These are phyloP conservation scores for Trichosporon ovoides DNA, from an alignment of 1,284 basidiomycete species.

Conservation along the genomic window DNA sequence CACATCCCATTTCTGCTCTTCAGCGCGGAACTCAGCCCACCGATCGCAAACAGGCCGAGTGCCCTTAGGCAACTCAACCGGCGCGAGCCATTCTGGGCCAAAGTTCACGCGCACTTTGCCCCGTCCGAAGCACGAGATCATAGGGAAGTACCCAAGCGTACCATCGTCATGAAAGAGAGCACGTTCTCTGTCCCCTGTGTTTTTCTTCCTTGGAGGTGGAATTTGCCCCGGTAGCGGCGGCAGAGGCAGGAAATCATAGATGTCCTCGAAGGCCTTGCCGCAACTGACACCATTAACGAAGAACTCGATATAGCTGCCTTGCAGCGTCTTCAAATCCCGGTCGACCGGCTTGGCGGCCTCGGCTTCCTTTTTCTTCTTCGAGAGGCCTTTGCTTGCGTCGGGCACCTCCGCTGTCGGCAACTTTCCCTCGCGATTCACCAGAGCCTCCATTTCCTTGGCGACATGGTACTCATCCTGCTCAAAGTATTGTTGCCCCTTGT, in stretches of 20 bases:
- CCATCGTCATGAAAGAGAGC: conserved; percentile 71
- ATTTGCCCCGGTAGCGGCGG: conserved; percentile 47
- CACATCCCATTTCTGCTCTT: conserved; percentile 40
- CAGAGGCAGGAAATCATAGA: conserved; percentile 90
- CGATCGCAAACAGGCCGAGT: conserved; percentile 37
- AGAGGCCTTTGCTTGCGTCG: conserved; percentile 48
- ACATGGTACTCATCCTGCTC: conserved; percentile 86
- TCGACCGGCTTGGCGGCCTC: conserved; percentile 5
- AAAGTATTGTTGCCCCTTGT: conserved; percentile 94
- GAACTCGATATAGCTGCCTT: conserved; percentile 74
- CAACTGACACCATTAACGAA: conserved; percentile 88
- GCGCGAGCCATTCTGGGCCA: conserved; percentile 77
- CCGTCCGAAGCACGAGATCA: conserved; percentile 87
- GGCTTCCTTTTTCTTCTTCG: conserved; percentile 24
- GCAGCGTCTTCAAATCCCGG: conserved; percentile 59
- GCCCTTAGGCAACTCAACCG: conserved; percentile 35
- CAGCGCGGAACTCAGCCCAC: conserved; percentile 39
- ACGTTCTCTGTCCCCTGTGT: conserved; percentile 38
- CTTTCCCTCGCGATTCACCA: conserved; percentile 61
- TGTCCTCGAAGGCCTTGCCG: conserved; percentile 66
- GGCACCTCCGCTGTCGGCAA: conserved; percentile 27
- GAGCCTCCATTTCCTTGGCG: conserved; percentile 87
- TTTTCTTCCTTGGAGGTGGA: conserved; percentile 46
- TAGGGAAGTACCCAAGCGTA: conserved; percentile 88
- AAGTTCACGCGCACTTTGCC: conserved; percentile 80